Percentiles rank a stretch among this genome's conserved stretches.
These are phyloP conservation scores for Farysia itapuensis DNA, from an alignment of 1,284 basidiomycete species.

Conservation along the genomic window DNA sequence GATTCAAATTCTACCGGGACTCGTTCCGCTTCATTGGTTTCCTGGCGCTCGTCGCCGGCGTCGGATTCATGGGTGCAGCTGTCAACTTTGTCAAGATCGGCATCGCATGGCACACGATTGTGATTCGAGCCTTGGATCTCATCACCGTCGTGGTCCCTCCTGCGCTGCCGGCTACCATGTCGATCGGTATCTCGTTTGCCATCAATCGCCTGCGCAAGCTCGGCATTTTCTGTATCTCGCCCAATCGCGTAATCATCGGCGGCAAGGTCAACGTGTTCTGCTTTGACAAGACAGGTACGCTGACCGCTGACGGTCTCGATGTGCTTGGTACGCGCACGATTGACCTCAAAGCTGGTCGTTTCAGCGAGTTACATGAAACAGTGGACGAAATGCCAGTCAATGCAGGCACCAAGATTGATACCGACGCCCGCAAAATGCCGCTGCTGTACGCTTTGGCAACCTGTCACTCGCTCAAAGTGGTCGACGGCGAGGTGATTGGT, in stretches of 20 bases:
- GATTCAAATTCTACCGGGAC: conserved; percentile 89
- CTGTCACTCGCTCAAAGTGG: conserved; percentile 91
- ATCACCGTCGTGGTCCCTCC: conserved; percentile 98
- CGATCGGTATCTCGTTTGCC: conserved; percentile 95
- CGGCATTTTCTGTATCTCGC: conserved; percentile 95
- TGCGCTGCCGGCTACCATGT: conserved; percentile 92
- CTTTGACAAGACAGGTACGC: conserved; percentile 98
- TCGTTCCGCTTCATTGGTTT: conserved; percentile 95
- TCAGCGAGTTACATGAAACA: conserved; percentile 87
- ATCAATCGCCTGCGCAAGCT: conserved; percentile 82
- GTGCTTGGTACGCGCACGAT: conserved; percentile 68
- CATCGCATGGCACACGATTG: conserved; percentile 79
- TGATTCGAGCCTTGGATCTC: conserved; percentile 90
- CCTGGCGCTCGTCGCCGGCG: conserved; percentile 78
- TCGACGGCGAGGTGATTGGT: conserved; percentile 85
- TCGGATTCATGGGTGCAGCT: conserved; percentile 71
- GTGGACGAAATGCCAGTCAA: conserved; percentile 78
- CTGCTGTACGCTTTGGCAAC: conserved; percentile 92
- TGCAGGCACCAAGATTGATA: conserved; percentile 57
- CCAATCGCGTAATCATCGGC: conserved; percentile 90
- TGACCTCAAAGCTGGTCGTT: conserved; percentile 65
- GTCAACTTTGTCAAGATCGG: conserved; percentile 89
- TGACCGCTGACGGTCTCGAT: conserved; percentile 97
- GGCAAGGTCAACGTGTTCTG: conserved; percentile 98
- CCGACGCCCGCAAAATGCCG: conserved; percentile 70